A percentile compares a stretch with the other conserved stretches of the same genome.
phyloP scores from a whole-genome alignment of 495 filamentous ascomycete species.

The Aspergillus panamensis region DNA sequence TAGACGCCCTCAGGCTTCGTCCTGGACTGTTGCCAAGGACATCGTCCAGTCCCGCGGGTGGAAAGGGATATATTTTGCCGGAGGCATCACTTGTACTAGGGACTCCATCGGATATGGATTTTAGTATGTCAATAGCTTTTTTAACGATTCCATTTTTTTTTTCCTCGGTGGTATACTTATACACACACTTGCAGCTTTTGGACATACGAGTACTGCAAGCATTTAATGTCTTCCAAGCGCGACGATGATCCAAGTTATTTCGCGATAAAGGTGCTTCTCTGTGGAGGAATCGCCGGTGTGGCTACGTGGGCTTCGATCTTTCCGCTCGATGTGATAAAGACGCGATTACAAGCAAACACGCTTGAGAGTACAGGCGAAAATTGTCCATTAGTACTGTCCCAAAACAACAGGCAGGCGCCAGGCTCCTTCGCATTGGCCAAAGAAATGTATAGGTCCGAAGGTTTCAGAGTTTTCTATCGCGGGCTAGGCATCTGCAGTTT shows the following conservation, averaged over 20 bases:
- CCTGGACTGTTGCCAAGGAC: conserved; percentile 59
- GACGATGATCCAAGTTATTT: conserved; percentile 40
- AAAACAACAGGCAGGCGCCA: conserved; percentile 26
- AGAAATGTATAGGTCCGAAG: conserved; percentile 61
- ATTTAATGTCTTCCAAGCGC: conserved; percentile 42
- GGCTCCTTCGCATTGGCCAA: conserved; percentile 60
- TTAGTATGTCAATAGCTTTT: conserved; percentile 55
- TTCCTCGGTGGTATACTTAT: conserved; percentile 13
- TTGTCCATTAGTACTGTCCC: conserved; percentile 22
- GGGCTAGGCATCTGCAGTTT: conserved; percentile 75
- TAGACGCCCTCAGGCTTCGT: conserved; percentile 38
- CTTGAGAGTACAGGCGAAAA: conserved; percentile 33
- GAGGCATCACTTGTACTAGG: conserved; percentile 70
- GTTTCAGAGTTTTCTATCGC: conserved; percentile 66
- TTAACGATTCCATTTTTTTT: conserved; percentile 2
- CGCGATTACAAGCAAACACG: conserved; percentile 70
- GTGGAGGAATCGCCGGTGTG: conserved; percentile 80
- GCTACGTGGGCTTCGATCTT: conserved; percentile 85
- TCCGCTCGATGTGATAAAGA: conserved; percentile 87
- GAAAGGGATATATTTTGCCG: conserved; percentile 72
- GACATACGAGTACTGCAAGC: conserved; percentile 73
- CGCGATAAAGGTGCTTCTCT: conserved; percentile 65
- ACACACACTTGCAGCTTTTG: conserved; percentile 56
- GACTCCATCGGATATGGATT: conserved; percentile 90
- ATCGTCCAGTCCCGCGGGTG: conserved; percentile 60